A percentile compares a stretch with the other conserved stretches of the same genome.
These are phyloP conservation scores for Globisporangium parvum DNA, from an alignment of 352 stramenopile species.

Conservation along the genomic window DNA sequence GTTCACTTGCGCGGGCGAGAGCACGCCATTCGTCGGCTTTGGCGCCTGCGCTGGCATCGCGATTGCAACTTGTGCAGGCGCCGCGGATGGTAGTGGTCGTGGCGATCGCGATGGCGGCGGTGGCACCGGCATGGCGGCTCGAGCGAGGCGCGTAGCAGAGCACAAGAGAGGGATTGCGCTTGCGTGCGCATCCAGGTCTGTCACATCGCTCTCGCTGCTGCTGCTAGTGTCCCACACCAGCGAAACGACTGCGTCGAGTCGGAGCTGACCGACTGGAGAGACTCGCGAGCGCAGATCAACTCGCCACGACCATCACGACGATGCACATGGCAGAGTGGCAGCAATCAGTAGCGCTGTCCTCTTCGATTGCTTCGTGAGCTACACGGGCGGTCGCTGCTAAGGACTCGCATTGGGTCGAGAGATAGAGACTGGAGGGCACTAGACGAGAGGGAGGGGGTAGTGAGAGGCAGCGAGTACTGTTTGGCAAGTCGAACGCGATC, in stretches of 20 bases:
- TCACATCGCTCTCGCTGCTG: background rate
- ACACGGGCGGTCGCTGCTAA: no score
- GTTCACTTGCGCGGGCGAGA: slow-evolving; percentile 17
- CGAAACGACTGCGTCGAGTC: slow-evolving; percentile 3
- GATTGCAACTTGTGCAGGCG: slow-evolving; percentile 4
- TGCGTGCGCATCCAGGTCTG: background rate
- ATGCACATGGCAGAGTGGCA: no score
- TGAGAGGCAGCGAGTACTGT: no score
- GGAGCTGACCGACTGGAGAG: background rate
- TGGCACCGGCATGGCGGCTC: background rate
- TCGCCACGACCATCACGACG: no score
- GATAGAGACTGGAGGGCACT: no score
- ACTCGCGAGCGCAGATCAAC: background rate
- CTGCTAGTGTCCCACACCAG: slow-evolving; percentile 9
- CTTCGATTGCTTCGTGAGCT: no score
- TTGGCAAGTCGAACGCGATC: background rate
- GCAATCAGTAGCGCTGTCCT: no score
- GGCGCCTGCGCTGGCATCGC: background rate
- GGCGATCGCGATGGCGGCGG: no score
- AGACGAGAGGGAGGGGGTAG: no score
- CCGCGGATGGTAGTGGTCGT: background rate
- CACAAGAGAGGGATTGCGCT: background rate
- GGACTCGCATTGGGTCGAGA: no score
- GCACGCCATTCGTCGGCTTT: slow-evolving; percentile 1
- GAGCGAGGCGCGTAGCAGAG: background rate